Evolutionary conservation across 768 basidiomycete genomes (phyloP).

Genomic region (Hypsizygus marmoreus): DNA sequence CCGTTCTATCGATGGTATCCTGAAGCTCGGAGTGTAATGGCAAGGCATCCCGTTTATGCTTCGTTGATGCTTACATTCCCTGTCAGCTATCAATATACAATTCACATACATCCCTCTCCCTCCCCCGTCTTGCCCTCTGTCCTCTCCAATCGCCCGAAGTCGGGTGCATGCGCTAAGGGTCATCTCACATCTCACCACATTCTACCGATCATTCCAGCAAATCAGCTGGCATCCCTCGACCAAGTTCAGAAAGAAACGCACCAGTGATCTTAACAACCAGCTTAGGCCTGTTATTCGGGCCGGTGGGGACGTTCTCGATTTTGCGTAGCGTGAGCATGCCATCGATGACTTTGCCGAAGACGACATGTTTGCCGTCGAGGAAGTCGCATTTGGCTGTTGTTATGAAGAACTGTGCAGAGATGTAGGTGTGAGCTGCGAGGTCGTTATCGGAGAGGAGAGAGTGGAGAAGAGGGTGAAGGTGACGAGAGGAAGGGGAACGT

Average conservation of each 20-base stretch:
- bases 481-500: conserved; percentile 10
- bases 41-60: no score
- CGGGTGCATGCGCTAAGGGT: no score
- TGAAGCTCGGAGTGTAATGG: no score
- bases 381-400: conserved; percentile 95
- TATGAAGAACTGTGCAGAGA: conserved; percentile 94
- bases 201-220: no score
- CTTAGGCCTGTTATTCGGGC: conserved; percentile 88
- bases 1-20: no score
- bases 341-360: conserved; percentile 88
- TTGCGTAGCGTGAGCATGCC: conserved; percentile 95
- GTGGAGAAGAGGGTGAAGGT: background rate
- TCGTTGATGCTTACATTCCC: no score
- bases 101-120: no score
- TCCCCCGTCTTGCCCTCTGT: no score
- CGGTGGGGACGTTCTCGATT: conserved; percentile 94
- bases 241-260: conserved; percentile 23
- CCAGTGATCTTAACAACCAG: conserved; percentile 86
- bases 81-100: no score
- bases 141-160: no score
- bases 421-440: no score
- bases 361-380: conserved; percentile 92
- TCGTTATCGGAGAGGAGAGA: no score
- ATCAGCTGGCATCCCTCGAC: background rate
- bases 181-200: conserved; percentile 18